These are phyloP conservation scores for Fraxinus excelsior DNA, from an alignment of 257 asterid genomes.

Conservation along the genomic window DNA sequence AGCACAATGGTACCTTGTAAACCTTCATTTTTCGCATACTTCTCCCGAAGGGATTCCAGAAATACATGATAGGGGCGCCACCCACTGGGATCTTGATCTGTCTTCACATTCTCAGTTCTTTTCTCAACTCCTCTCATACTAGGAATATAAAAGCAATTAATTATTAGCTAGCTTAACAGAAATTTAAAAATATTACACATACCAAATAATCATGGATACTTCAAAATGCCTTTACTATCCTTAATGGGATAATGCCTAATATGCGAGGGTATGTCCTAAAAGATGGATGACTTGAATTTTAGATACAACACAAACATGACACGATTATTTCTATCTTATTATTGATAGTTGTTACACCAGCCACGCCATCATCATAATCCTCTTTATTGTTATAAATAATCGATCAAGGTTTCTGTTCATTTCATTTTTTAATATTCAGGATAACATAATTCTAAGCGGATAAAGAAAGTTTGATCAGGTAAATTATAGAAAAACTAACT, in stretches of 20 bases:
- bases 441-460: background rate
- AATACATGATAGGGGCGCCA: constrained; percentile 79
- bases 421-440: background rate
- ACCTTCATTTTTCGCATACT: constrained; percentile 70
- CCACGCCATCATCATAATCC: background rate
- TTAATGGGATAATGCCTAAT: background rate
- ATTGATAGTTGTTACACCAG: background rate
- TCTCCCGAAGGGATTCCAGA: constrained; percentile 72
- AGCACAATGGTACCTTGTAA: constrained; percentile 57
- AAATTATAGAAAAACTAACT: background rate
- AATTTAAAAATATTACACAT: background rate
- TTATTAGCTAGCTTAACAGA: constrained; percentile 16
- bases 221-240: background rate
- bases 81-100: constrained; percentile 83
- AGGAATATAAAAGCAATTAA: constrained; percentile 20
- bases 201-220: background rate
- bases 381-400: background rate
- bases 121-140: constrained; percentile 71
- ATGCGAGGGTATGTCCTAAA: background rate
- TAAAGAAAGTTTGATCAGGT: background rate
- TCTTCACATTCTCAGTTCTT: constrained; percentile 65
- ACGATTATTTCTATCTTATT: background rate
- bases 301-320: background rate
- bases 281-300: background rate
- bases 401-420: background rate